Percentiles rank a stretch among this genome's conserved stretches.
Conservation (phyloP, 495 filamentous ascomycete genomes). For the Aspergillus baeticus region DNA sequence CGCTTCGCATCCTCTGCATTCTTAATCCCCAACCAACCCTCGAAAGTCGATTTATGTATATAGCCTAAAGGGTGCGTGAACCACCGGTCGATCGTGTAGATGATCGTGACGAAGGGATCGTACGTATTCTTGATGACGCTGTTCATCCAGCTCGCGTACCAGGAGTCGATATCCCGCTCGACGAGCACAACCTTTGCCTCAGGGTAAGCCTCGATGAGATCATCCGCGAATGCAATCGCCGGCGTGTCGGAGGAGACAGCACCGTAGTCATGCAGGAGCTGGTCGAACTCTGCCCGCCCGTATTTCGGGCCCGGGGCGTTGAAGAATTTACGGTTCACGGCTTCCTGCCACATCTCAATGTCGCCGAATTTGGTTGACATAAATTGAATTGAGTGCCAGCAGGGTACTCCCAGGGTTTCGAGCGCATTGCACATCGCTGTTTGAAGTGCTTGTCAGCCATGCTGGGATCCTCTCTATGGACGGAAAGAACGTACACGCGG, state of each 20-base stretch:
- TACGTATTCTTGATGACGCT: conserved; percentile 5
- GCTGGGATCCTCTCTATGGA: too few species aligned
- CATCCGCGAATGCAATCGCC: conserved; percentile 1
- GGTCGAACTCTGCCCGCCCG: conserved; percentile 14
- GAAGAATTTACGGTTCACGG: conserved; percentile 9
- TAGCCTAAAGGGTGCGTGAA: too few species aligned
- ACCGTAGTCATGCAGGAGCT: conserved; percentile 8
- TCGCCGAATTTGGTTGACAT: conserved; percentile 2
- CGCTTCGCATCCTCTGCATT: background rate
- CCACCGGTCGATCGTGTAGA: too few species aligned
- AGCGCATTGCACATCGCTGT: conserved; percentile 24
- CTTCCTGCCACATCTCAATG: conserved; percentile 15
- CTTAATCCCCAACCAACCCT: background rate
- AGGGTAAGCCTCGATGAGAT: conserved; percentile 8
- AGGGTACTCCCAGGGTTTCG: conserved; percentile 19
- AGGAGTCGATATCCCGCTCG: conserved; percentile 5
- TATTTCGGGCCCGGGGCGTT: background rate
- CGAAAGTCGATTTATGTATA: background rate
- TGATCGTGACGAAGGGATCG: background rate
- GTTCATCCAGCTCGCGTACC: conserved; percentile 5
- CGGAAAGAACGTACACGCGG: background rate
- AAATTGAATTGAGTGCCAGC: conserved; percentile 18
- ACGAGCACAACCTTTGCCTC: conserved; percentile 10
- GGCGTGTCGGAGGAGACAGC: conserved; percentile 4
- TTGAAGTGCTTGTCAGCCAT: too few species aligned